Evolutionary conservation across 1,284 basidiomycete species (phyloP).

Genomic region (Heterobasidion parviporum): DNA sequence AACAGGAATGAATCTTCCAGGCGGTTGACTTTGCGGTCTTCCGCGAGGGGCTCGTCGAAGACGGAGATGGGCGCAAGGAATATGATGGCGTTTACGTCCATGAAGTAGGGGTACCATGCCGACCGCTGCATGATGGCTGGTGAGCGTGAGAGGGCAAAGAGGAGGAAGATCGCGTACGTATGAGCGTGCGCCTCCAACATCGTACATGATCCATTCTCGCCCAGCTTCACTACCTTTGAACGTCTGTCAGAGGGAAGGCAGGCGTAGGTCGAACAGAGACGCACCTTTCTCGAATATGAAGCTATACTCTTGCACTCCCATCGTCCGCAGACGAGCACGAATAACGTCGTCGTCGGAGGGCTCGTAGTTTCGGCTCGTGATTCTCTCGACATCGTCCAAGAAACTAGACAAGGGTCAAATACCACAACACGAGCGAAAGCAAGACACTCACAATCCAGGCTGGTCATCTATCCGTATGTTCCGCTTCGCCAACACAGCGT

Average conservation of each 20-base stretch:
- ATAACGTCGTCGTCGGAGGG: slow-evolving; percentile 64
- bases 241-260: background rate
- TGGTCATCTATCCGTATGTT: slow-evolving; percentile 44
- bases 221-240: slow-evolving; percentile 19
- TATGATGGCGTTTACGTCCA: slow-evolving; percentile 33
- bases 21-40: slow-evolving; percentile 32
- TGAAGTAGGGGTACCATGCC: slow-evolving; percentile 32
- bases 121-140: slow-evolving; percentile 16
- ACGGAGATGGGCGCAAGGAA: slow-evolving; percentile 32
- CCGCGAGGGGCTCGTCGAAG: slow-evolving; percentile 36
- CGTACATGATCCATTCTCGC: slow-evolving; percentile 62
- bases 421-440: background rate
- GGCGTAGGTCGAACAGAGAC: slow-evolving; percentile 10
- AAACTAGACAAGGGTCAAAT: slow-evolving; percentile 32
- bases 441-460: slow-evolving; percentile 53
- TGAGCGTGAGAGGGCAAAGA: background rate
- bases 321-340: slow-evolving; percentile 54
- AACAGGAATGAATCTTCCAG: slow-evolving; percentile 34
- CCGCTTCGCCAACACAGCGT: slow-evolving; percentile 38
- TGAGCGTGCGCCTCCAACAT: slow-evolving; percentile 65
- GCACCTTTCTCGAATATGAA: slow-evolving; percentile 60
- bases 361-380: slow-evolving; percentile 41
- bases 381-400: slow-evolving; percentile 54
- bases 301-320: slow-evolving; percentile 67
- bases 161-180: slow-evolving; percentile 32